Conservation (phyloP, 768 basidiomycete species). For the Lactarius pseudohatsudake region DNA sequence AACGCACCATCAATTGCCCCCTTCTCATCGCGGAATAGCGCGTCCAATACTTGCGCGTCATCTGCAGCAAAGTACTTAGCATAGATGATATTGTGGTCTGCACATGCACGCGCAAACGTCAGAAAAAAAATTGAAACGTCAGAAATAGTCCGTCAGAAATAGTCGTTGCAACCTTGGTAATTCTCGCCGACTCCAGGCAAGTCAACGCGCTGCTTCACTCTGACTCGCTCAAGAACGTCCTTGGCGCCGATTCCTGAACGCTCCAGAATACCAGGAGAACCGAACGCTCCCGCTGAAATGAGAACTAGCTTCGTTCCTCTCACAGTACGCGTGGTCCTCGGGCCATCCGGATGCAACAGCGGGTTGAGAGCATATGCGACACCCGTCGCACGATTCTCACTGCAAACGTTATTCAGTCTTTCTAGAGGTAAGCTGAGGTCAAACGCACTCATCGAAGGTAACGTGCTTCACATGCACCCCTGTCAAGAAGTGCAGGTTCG, state of each 20-base stretch:
- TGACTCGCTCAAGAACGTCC: conserved; percentile 34
- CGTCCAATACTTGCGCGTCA: conserved; percentile 28
- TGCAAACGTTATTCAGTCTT: not conserved
- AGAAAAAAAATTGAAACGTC: not conserved
- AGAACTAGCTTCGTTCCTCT: conserved; percentile 41
- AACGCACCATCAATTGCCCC: conserved; percentile 25
- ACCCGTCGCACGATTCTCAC: conserved; percentile 31
- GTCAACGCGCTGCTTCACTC: conserved; percentile 37
- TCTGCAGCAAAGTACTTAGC: conserved; percentile 22
- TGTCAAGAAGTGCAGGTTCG: conserved; percentile 37
- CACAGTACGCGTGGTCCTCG: conserved; percentile 23
- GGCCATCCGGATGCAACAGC: conserved; percentile 29
- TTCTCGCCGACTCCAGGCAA: conserved; percentile 40
- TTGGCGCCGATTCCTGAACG: conserved; percentile 47
- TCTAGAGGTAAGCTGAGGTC: conserved; percentile 20
- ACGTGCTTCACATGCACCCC: conserved; percentile 40
- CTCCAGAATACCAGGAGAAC: conserved; percentile 44
- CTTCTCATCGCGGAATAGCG: conserved; percentile 19
- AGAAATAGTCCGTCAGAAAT: not conserved
- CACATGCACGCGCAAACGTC: conserved; percentile 1
- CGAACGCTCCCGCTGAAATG: conserved; percentile 42
- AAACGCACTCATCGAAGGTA: conserved; percentile 32
- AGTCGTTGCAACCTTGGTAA: conserved; percentile 34
- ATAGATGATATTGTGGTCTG: conserved; percentile 27
- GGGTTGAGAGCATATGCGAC: conserved; percentile 2